Evolutionary conservation across 1,139 yeast genomes (phyloP), one percentile per base, ranked within the genome.

Genomic region (Yamadazyma diospyri): DNA sequence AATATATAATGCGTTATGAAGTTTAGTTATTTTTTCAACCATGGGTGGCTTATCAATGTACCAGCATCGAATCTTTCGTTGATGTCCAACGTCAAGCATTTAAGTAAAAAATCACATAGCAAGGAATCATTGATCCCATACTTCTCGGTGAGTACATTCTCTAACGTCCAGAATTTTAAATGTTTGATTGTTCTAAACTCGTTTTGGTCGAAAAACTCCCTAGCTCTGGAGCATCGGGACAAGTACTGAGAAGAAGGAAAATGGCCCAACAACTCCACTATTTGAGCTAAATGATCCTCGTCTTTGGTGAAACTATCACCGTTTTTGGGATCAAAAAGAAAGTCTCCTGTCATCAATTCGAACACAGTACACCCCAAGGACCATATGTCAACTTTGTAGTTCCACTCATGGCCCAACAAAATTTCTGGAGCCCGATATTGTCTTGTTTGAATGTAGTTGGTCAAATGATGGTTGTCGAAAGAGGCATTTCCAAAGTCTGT

Each of bases 401-500:
- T 95, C 95, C 95, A 86, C 13, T 68, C 54, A 29, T 88, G 84
- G 30, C 80, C 58, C 33, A 75, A 64, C 16, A 74, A 59, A 16
- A 84, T 81, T 54, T 86, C 95, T 0, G 95, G 95, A 1, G 94
- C 72, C 23, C 95, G 63, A 55, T 86, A 86, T 53, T 86, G 95
- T 29, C 95, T 66, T 1, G 95, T 86, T 57, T 86, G 95, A 43
- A 86, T 84, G 50, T 83, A 92, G 54, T 83, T 76, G 12, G 94
- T 82, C 57, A 81, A 83, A 55, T 86, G 95, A 28, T 69, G 71
- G 48, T 76, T 64, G 7, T 72, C 65, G 74, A 82, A 82, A 44
- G 95, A 84, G 0, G 95, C 94, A 53, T 86, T 86, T 15, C 95
- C 95, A 35, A 86, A 67, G 52, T 86, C 95, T 3, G 94, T 95